These are phyloP conservation scores for Rhazya stricta DNA, from an alignment of 257 asterid genomes.

Conservation along the genomic window DNA sequence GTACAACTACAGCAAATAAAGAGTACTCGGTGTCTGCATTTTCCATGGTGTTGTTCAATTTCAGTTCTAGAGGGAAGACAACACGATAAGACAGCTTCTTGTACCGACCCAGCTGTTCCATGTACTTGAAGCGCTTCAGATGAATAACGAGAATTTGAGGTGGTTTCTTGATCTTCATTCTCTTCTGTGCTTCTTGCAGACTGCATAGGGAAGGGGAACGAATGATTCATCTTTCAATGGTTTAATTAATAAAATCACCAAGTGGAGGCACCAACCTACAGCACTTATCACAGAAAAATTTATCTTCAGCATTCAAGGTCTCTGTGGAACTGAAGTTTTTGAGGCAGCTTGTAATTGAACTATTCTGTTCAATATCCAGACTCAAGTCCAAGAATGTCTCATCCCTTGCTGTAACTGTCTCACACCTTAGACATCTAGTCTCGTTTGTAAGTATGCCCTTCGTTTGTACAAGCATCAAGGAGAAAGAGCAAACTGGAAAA, in stretches of 20 bases:
- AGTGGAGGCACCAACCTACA: slow-evolving; percentile 50
- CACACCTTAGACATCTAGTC: slow-evolving; percentile 81
- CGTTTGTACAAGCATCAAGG: slow-evolving; percentile 34
- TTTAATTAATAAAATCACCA: background rate
- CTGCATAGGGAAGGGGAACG: slow-evolving; percentile 30
- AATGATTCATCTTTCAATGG: slow-evolving; percentile 5
- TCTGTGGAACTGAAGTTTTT: slow-evolving; percentile 90
- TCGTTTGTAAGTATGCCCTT: slow-evolving; percentile 90
- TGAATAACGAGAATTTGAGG: slow-evolving; percentile 74
- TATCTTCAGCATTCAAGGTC: slow-evolving; percentile 80
- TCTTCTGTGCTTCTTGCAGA: slow-evolving; percentile 82
- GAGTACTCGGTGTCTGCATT: slow-evolving; percentile 63
- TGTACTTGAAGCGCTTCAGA: slow-evolving; percentile 79
- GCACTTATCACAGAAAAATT: slow-evolving; percentile 85
- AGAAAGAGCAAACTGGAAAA: background rate
- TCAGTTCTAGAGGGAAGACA: slow-evolving; percentile 71
- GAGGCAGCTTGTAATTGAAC: slow-evolving; percentile 96
- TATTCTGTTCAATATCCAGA: slow-evolving; percentile 91
- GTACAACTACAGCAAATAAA: slow-evolving; percentile 71
- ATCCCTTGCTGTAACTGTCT: slow-evolving; percentile 95
- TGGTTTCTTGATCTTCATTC: slow-evolving; percentile 76
- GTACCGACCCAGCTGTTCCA: slow-evolving; percentile 66
- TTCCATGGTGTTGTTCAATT: slow-evolving; percentile 54
- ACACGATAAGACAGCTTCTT: slow-evolving; percentile 71
- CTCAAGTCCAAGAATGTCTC: slow-evolving; percentile 86